A percentile compares a stretch with the other conserved stretches of the same genome.
These are phyloP conservation scores for Paramyrothecium roridum DNA, from an alignment of 2,329 filamentous ascomycete genomes.

Conservation along the genomic window DNA sequence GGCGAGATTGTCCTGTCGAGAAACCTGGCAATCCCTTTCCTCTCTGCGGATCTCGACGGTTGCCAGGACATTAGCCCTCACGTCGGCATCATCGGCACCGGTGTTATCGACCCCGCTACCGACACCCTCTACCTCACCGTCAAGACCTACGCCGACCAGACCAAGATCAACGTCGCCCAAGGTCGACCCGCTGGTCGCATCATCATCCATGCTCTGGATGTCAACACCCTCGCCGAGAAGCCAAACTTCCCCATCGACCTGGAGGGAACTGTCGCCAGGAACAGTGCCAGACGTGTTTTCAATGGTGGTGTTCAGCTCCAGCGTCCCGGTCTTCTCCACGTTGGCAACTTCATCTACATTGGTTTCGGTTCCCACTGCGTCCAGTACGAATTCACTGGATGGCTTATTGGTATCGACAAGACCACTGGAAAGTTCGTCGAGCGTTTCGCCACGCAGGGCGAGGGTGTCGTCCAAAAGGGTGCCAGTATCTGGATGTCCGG, in stretches of 20 bases:
- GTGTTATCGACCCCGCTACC: slow-evolving; percentile 41
- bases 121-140: slow-evolving; percentile 41
- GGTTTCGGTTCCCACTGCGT: slow-evolving; percentile 55
- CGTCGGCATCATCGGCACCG: slow-evolving; percentile 42
- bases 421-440: slow-evolving; percentile 32
- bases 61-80: slow-evolving; percentile 47
- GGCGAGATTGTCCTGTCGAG: slow-evolving; percentile 45
- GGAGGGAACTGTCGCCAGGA: slow-evolving; percentile 42
- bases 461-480: slow-evolving; percentile 35
- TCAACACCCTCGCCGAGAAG: slow-evolving; percentile 31
- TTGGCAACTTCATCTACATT: slow-evolving; percentile 45
- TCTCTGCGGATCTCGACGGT: slow-evolving; percentile 42
- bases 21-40: slow-evolving; percentile 47
- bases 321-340: slow-evolving; percentile 42
- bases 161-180: slow-evolving; percentile 20
- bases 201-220: slow-evolving; percentile 33
- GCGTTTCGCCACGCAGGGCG: slow-evolving; percentile 36
- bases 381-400: slow-evolving; percentile 53
- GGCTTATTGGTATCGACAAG: slow-evolving; percentile 46
- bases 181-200: slow-evolving; percentile 30
- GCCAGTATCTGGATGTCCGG: slow-evolving; percentile 42
- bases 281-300: slow-evolving; percentile 46
- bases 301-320: slow-evolving; percentile 50
- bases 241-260: slow-evolving; percentile 45
- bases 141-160: slow-evolving; percentile 38